Evolutionary conservation across 192 early-diverging fungal species (phyloP), one percentile per base, ranked within the genome.

Genomic region (Linnemannia zychae): DNA sequence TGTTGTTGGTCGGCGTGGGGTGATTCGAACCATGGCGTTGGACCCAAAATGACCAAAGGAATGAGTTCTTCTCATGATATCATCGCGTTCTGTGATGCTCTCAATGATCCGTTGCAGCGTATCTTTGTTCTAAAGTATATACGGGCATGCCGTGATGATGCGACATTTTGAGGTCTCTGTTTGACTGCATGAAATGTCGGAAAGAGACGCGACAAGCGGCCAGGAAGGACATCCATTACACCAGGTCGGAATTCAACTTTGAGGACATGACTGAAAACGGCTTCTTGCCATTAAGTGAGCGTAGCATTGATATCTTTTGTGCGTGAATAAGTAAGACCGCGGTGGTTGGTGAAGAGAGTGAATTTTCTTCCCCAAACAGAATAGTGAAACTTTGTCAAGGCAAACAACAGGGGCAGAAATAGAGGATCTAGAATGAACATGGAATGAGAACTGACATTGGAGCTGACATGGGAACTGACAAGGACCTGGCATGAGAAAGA

Each of bases 211-310:
- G 80, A 82, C 7, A 88, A 44, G 4, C 38, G 38, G 71, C 86
- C 88, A 50, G 88, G 88, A 37, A 88, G 67, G 5, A 83, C 69
- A 28, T 88, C 86, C 0, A 75, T 1, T 13, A 83, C 40, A 24
- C 88, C 88, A 16, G 75, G 80, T 15, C 79, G 46, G 53, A 86
- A 53, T 40, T 77, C 31, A 16, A 78, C 71, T 13, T 49, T 34
- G 33, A 88, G 86, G 31, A 69, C 68, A 48, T 80, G 82, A 0
- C 78, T 60, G 1, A 88, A 60, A 0, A 88, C 36, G 5, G 77
- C 86, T n/a, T 88, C 80, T 13, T 67, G n/a, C 88, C 88, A 88
- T 7, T 76, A 48, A 4, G 72, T 67, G 37, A 88, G 79, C 68
- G 77, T 82, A 28, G 38, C 24, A 4, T 68, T 44, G 3, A 82